Base-by-base conservation (phyloP, 2,329 filamentous ascomycete species). In the Trichoderma harzianum region DNA sequence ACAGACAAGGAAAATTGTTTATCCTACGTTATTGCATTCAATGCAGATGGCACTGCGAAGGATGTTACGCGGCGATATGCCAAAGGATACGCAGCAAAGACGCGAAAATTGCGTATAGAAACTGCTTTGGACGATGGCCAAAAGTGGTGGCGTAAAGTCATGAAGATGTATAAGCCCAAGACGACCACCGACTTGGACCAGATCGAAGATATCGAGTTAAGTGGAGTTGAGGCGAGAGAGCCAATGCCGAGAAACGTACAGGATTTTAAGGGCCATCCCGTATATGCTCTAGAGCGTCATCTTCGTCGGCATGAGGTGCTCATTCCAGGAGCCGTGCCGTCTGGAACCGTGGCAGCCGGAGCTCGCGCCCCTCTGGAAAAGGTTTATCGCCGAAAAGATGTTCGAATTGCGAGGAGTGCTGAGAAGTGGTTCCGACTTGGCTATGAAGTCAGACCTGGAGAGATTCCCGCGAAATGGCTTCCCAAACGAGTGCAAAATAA, bases 351-450 rank as follows among this genome's bases (percentile, higher is more conserved):
- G 7, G 89, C 89, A 11, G 89, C 90, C 5, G 92, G 93, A 2
- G 83, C 86, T 80, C 85, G 88, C 78, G 82, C 88, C 74, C 77
- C 84, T 0, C 83, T 95, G 73, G 95, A 97, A 79, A 88, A 89
- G 66, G 91, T 99, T 0, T 99, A 93, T 79, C 90, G 95, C 28
- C 88, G 96, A 4, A 87, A 86, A 62, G 93, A 98, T 78, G 93
- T 99, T 0, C 90, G 93, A 67, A 78, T 90, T 6, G 94, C 94
- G 1, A 89, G 91, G 73, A 97, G 90, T 73, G 90, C 90, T 3
- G 94, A 97, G 75, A 94, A 92, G 74, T 99, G 96, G 97, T 98
- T 96, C 80, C 90, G 95, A 2, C 82, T 95, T 72, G 96, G 96
- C 0, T 87, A 94, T 30, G 91, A 94, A 74, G 89, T 99, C 8